A percentile compares a stretch with the other conserved stretches of the same genome.
These are phyloP conservation scores for Aegilops tauschii DNA, from an alignment of 176 grass and related monocot genomes.

Conservation along the genomic window DNA sequence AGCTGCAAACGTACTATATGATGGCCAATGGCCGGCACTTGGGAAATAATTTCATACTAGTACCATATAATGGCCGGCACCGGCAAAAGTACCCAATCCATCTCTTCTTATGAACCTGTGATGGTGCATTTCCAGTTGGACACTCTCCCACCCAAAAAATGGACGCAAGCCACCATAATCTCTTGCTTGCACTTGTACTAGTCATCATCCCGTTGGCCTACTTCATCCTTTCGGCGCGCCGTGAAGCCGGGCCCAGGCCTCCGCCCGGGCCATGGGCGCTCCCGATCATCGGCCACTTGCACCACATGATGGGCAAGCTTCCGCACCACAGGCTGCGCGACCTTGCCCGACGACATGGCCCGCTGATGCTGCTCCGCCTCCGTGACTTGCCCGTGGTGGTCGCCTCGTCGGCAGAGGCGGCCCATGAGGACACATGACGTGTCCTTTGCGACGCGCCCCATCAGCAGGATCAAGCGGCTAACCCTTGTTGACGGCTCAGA, in stretches of 20 bases:
- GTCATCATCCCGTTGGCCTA: too few relatives aligned
- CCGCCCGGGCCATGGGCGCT: conserved; percentile 39
- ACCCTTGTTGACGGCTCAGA: not conserved
- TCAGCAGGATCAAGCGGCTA: conserved; percentile 2
- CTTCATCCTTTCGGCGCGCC: not conserved
- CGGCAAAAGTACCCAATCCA: too few relatives aligned
- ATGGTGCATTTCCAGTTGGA: too few relatives aligned
- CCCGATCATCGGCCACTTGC: conserved; percentile 49
- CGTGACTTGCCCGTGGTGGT: conserved; percentile 26
- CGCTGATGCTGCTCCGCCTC: conserved; percentile 52
- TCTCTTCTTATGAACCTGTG: too few relatives aligned
- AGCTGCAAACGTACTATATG: too few relatives aligned
- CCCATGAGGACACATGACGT: not conserved
- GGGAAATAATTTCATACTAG: too few relatives aligned
- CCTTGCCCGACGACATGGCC: not conserved
- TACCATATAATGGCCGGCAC: too few relatives aligned
- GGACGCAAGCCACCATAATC: too few relatives aligned
- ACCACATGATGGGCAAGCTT: conserved; percentile 32
- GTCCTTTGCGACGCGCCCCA: conserved; percentile 15
- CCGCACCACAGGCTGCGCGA: conserved; percentile 38
- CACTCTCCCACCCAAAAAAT: too few relatives aligned
- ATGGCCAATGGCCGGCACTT: too few relatives aligned
- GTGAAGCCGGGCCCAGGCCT: not conserved
- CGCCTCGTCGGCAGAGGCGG: not conserved
- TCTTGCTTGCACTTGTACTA: too few relatives aligned